Percentiles rank a stretch among this genome's conserved stretches.
These are phyloP conservation scores for Rhododendron mucronatum DNA, from an alignment of 148 eudicot genomes.

Conservation along the genomic window DNA sequence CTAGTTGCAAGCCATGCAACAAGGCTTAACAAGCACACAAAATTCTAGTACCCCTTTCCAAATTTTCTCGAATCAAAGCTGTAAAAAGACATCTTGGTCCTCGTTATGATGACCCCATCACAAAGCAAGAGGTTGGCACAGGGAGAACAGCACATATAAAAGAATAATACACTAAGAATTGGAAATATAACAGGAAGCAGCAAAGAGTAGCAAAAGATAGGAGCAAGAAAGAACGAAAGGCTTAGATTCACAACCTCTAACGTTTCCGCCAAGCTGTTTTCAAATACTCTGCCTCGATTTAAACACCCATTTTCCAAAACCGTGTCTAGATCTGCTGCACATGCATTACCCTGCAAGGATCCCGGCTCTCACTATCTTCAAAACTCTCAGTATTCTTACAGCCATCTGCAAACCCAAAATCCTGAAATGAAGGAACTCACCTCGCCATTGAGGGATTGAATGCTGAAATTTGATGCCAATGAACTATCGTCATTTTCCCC, in stretches of 20 bases:
- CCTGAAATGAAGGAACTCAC: slow-evolving; percentile 52
- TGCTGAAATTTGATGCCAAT: slow-evolving; percentile 24
- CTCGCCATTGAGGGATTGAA: slow-evolving; percentile 35
- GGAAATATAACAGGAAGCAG: background rate
- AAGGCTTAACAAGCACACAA: background rate
- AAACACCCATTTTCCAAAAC: slow-evolving; percentile 31
- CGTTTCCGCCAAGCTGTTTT: slow-evolving; percentile 45
- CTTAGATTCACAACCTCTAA: slow-evolving; percentile 44
- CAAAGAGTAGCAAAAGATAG: background rate
- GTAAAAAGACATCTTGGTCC: background rate
- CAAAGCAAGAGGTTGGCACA: slow-evolving; percentile 1
- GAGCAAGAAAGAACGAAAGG: background rate
- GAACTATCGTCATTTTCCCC: slow-evolving; percentile 14
- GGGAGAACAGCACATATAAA: background rate
- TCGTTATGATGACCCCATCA: slow-evolving; percentile 12
- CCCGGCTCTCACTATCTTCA: slow-evolving; percentile 38
- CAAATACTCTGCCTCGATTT: slow-evolving; percentile 38
- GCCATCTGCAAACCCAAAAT: slow-evolving; percentile 36
- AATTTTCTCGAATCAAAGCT: background rate
- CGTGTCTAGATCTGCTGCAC: slow-evolving; percentile 26
- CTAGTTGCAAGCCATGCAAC: background rate
- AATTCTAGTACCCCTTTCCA: background rate
- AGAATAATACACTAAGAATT: background rate
- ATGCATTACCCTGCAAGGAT: slow-evolving; percentile 53
- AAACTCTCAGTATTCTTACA: slow-evolving; percentile 34